Evolutionary conservation across 208 protist species (phyloP), one percentile per base, ranked within the genome.

Genomic region (Wallacemonas sp.): DNA sequence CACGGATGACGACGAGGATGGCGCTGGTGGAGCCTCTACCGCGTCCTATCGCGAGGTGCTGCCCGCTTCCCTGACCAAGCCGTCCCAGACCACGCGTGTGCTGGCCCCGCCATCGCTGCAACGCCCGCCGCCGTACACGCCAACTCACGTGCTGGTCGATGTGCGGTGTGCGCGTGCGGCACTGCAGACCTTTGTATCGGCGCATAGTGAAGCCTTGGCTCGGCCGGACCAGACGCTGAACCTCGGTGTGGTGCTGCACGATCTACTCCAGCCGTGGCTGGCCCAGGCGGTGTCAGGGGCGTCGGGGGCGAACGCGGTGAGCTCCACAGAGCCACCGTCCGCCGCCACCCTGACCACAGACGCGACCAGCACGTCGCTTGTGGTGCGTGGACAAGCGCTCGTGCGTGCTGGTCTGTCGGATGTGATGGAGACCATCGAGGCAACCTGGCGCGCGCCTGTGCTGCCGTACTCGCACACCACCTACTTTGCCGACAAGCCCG

Each of bases 141-240:
- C 77, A 5, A 89, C 79, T 10, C 65, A 89, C 62, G 41, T 93
- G 22, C 42, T 90, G 25, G 39, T 90, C 12, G 68, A 88, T 39
- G 57, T 69, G 12, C 77, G 79, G 26, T 25, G 61, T 0, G 79
- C 72, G 39, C 76, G 76, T 18, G 54, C 67, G 31, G 33, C 48
- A 55, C 57, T 93, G 14, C 42, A 67, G 18, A 31, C 41, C 20
- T 71, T 78, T 57, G 59, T 80, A 18, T 23, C 41, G n/a, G 79
- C 76, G 10, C 50, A 67, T 23, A 39, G 54, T 3, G 26, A 26
- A 20, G 25, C 48, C 14, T 76, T 78, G 28, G 29, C 49, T 12
- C 20, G 32, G 44, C 52, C 46, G 11, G 14, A 42, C n/a, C 61
- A 26, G 39, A 71, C 84, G 31, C 62, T 57, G 10, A 57, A 57